Percentiles rank a stretch among this genome's conserved stretches.
Conservation (phyloP, 2,329 filamentous ascomycete genomes). For the Penicillium sp. region DNA sequence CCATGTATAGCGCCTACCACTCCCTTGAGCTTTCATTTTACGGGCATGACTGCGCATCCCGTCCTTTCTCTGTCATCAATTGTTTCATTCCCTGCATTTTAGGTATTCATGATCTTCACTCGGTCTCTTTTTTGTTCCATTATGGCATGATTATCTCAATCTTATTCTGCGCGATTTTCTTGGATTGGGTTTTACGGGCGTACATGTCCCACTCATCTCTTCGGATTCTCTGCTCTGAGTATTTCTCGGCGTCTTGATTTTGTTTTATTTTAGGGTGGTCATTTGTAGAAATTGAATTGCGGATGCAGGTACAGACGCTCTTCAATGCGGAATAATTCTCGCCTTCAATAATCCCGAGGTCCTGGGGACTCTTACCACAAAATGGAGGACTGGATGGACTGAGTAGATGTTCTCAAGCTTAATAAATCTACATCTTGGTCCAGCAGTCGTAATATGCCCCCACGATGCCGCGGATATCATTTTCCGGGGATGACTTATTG, state of each 20-base stretch:
- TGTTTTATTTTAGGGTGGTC: not conserved
- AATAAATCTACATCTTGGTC: too few species aligned
- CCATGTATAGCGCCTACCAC: not conserved
- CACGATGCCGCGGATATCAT: too few species aligned
- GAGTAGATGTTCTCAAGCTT: too few species aligned
- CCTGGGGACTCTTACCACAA: too few species aligned
- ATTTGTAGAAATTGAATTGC: not conserved
- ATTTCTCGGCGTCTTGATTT: not conserved
- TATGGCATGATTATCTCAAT: not conserved
- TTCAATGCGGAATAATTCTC: not conserved
- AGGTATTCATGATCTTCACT: not conserved
- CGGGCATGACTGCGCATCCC: not conserved
- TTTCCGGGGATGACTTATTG: too few species aligned
- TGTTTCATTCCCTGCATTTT: not conserved
- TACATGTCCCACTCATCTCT: not conserved
- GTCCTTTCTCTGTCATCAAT: not conserved
- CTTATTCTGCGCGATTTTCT: not conserved
- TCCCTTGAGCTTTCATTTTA: not conserved
- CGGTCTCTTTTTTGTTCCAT: not conserved
- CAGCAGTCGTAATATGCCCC: too few species aligned
- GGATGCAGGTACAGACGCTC: not conserved
- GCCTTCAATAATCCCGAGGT: too few species aligned
- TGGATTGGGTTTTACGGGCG: not conserved
- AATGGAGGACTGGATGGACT: too few species aligned
- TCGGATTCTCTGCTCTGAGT: not conserved